Percentiles rank a stretch among this genome's conserved stretches.
Evolutionary conservation across 2,329 filamentous ascomycete genomes (phyloP).

Genomic region (Aureobasidium namibiae): DNA sequence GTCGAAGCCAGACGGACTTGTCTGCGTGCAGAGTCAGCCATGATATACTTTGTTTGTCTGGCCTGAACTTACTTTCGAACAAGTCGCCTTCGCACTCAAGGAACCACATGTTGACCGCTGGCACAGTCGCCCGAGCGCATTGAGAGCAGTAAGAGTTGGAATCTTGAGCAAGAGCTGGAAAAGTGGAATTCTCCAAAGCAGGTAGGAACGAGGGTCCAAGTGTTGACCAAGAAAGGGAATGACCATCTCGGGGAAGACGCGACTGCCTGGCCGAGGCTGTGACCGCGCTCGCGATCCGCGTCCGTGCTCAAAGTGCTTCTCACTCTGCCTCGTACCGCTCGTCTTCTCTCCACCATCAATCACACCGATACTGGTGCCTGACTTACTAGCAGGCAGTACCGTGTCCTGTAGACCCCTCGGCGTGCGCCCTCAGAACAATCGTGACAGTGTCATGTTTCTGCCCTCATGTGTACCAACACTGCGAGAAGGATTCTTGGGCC

Average conservation of each 20-base stretch:
- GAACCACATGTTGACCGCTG: constrained; percentile 39
- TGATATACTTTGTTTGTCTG: background rate
- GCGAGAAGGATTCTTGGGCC: background rate
- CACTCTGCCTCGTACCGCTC: too few species aligned
- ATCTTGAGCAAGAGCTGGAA: too few species aligned
- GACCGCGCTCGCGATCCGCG: background rate
- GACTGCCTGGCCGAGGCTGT: constrained; percentile 11
- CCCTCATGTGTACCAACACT: background rate
- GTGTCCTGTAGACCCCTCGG: background rate
- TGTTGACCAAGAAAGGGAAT: background rate
- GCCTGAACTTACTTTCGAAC: constrained; percentile 37
- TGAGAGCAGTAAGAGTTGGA: too few species aligned
- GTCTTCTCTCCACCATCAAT: background rate
- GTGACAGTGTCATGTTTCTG: background rate
- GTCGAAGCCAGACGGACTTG: constrained; percentile 73
- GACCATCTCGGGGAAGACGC: constrained; percentile 1
- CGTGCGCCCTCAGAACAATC: too few species aligned
- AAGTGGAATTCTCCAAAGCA: too few species aligned
- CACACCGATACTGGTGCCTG: background rate
- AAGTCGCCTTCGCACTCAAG: constrained; percentile 47
- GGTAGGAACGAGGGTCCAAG: background rate
- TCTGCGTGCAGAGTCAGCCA: constrained; percentile 36
- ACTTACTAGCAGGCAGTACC: background rate
- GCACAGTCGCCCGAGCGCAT: background rate
- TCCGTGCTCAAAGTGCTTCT: background rate